These are phyloP conservation scores for Xylariaceae sp. DNA, from an alignment of 2,329 filamentous ascomycete genomes.

Conservation along the genomic window DNA sequence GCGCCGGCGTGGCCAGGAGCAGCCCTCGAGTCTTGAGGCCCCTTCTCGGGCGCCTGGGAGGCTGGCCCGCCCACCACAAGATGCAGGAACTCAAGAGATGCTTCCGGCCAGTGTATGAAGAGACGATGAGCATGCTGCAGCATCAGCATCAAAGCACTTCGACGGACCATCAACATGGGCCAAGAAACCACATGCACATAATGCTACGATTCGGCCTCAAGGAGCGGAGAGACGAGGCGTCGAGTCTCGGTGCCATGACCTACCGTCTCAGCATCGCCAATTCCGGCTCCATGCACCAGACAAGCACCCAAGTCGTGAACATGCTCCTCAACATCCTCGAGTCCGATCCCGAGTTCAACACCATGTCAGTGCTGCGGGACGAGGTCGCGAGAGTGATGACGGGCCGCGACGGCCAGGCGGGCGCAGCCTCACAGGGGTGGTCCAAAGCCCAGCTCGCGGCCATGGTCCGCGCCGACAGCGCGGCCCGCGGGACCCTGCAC, in stretches of 20 bases:
- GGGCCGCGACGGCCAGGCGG: not conserved
- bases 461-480: constrained; percentile 33
- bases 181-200: constrained; percentile 31
- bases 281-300: constrained; percentile 30
- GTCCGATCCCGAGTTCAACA: constrained; percentile 28
- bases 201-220: constrained; percentile 30
- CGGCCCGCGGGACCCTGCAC: constrained; percentile 33
- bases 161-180: constrained; percentile 5
- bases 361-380: constrained; percentile 26
- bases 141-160: constrained; percentile 6
- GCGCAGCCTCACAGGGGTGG: not conserved
- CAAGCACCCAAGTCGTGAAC: constrained; percentile 27
- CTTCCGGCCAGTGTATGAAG: not conserved
- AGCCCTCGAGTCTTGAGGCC: constrained; percentile 1
- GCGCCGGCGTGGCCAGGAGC: constrained; percentile 1
- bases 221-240: constrained; percentile 28
- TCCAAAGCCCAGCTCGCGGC: constrained; percentile 18
- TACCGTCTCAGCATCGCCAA: constrained; percentile 23
- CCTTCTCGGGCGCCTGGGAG: not conserved
- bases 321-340: constrained; percentile 33
- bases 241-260: constrained; percentile 17
- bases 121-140: not conserved
- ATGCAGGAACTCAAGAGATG: not conserved
- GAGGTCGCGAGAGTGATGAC: constrained; percentile 19
- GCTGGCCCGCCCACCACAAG: not conserved